These are phyloP conservation scores for Acanthamoeba rhysodes DNA, from an alignment of 208 protist genomes.

Conservation along the genomic window DNA sequence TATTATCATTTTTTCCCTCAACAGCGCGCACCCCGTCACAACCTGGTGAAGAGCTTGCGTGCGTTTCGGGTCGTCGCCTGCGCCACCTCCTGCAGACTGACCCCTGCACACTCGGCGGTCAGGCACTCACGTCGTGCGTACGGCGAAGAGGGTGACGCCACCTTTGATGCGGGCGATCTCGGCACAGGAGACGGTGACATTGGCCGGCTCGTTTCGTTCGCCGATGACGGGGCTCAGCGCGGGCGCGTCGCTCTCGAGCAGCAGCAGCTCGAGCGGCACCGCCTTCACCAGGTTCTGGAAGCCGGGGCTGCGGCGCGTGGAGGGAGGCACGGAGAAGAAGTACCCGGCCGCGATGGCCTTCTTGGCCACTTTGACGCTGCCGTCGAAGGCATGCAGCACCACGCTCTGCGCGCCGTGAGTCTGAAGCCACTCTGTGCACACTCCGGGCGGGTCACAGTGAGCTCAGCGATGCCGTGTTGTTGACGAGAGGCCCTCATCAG, in stretches of 20 bases:
- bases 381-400: constrained; percentile 23
- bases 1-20: neutral
- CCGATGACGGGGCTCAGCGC: neutral
- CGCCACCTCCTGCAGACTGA: neutral
- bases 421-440: constrained; percentile 8
- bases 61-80: constrained; percentile 1
- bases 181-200: neutral
- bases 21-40: neutral
- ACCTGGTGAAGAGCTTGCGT: neutral
- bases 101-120: neutral
- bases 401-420: constrained; percentile 1
- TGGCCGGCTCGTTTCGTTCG: constrained; percentile 16
- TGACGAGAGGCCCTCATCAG: too few species aligned
- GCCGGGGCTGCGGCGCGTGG: neutral
- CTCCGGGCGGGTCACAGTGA: neutral
- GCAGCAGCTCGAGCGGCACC: neutral
- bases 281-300: neutral
- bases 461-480: too few species aligned
- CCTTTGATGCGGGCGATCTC: constrained; percentile 10
- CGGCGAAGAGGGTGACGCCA: neutral
- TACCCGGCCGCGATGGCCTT: neutral
- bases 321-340: constrained; percentile 26
- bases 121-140: neutral
- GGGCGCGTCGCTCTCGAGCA: constrained; percentile 31
- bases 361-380: constrained; percentile 40